Percentiles rank a stretch among this genome's conserved stretches.
Conservation (phyloP, 2,329 filamentous ascomycete genomes). For the Fusarium xylarioides region DNA sequence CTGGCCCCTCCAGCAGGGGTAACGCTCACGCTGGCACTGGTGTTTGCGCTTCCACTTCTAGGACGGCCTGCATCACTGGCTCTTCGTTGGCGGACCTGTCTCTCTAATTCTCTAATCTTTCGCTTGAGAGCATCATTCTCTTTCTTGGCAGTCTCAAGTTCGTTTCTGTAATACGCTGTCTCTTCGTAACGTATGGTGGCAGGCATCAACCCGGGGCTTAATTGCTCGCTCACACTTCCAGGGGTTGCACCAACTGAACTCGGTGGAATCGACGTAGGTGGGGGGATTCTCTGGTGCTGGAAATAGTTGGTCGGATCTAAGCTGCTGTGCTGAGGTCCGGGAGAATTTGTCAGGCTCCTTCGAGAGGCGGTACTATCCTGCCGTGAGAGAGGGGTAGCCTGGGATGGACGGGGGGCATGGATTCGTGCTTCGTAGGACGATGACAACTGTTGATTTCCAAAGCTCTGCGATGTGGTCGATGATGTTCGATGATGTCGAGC, state of each 20-base stretch:
- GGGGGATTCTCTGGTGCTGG: conserved; percentile 56
- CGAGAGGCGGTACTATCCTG: conserved; percentile 66
- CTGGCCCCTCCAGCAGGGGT: conserved; percentile 50
- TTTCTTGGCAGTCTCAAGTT: conserved; percentile 68
- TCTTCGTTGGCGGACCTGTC: conserved; percentile 59
- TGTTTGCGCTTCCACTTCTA: conserved; percentile 64
- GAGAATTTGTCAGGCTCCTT: conserved; percentile 61
- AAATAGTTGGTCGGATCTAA: conserved; percentile 57
- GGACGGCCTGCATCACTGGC: conserved; percentile 57
- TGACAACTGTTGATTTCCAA: conserved; percentile 49
- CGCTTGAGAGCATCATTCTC: conserved; percentile 72
- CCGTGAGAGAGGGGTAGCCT: conserved; percentile 58
- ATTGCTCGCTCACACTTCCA: conserved; percentile 51
- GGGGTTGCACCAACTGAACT: conserved; percentile 54
- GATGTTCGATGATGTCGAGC: conserved; percentile 66
- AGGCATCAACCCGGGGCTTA: conserved; percentile 64
- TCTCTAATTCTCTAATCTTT: conserved; percentile 70
- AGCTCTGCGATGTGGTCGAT: conserved; percentile 65
- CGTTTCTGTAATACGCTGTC: conserved; percentile 65
- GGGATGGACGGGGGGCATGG: conserved; percentile 57
- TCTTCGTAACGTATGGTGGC: conserved; percentile 71
- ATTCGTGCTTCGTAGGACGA: conserved; percentile 51
- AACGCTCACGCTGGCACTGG: conserved; percentile 59
- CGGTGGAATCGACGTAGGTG: conserved; percentile 44
- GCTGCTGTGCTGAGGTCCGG: conserved; percentile 57